Evolutionary conservation across 73 alveolate genomes (phyloP).

Genomic region (Paramecium octaurelia): DNA sequence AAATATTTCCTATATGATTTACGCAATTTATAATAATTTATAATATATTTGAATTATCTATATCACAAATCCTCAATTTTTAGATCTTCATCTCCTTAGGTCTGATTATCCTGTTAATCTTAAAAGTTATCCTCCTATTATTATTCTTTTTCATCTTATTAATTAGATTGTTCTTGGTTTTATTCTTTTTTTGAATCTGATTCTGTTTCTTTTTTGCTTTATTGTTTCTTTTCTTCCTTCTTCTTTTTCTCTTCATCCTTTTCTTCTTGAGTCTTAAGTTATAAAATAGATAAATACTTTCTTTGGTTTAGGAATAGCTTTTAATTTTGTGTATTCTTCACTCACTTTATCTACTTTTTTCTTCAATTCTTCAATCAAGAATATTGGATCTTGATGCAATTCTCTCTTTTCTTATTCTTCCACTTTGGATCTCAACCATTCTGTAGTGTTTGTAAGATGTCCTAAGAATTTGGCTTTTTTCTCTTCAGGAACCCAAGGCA

Average conservation of each 20-base stretch:
- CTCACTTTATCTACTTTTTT: slow-evolving; percentile 32
- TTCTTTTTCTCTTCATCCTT: slow-evolving; percentile 49
- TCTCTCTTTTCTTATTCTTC: slow-evolving; percentile 42
- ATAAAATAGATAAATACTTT: background rate
- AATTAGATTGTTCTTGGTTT: background rate
- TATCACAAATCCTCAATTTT: slow-evolving; percentile 7
- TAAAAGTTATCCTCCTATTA: background rate
- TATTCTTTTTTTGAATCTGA: background rate
- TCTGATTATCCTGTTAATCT: background rate
- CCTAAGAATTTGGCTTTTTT: slow-evolving; percentile 3
- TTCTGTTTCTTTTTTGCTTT: slow-evolving; percentile 27
- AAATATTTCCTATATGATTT: background rate
- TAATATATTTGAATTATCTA: background rate
- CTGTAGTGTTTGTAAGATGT: slow-evolving; percentile 20
- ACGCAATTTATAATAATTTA: background rate
- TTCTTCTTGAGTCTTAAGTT: background rate
- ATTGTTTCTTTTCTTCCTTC: slow-evolving; percentile 43
- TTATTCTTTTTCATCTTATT: background rate
- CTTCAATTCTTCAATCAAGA: slow-evolving; percentile 42
- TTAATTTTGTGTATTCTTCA: slow-evolving; percentile 49
- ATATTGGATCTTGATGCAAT: slow-evolving; percentile 57
- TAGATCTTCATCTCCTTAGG: background rate
- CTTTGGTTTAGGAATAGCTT: slow-evolving; percentile 53
- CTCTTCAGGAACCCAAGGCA: slow-evolving; percentile 60
- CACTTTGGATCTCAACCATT: slow-evolving; percentile 25